Conservation (phyloP, 805 yeast genomes). For the Danielozyma ontarioensis region DNA sequence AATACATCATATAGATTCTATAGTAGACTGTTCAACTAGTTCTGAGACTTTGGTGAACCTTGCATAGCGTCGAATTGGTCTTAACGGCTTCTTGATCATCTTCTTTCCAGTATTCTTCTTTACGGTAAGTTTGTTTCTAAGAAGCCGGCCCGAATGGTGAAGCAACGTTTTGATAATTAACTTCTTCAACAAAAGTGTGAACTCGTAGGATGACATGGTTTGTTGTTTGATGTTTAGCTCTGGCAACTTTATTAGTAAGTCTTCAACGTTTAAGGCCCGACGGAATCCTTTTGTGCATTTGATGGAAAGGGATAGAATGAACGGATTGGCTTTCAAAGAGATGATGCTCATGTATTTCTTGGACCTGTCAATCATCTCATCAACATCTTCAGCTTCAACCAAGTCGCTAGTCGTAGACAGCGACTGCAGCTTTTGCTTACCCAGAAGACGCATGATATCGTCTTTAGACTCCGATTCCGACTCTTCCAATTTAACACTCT, state of each 20-base stretch:
- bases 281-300: slow-evolving; percentile 28
- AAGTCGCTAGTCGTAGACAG: slow-evolving; percentile 2
- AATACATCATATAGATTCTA: not conserved
- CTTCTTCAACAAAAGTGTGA: slow-evolving; percentile 29
- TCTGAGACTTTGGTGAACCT: slow-evolving; percentile 19
- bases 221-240: slow-evolving; percentile 24
- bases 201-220: slow-evolving; percentile 30
- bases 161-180: slow-evolving; percentile 26
- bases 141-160: slow-evolving; percentile 30
- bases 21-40: slow-evolving; percentile 5
- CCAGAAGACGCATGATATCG: not conserved
- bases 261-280: slow-evolving; percentile 32
- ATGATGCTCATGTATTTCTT: slow-evolving; percentile 66
- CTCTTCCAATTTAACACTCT: not conserved
- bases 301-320: slow-evolving; percentile 30
- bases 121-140: slow-evolving; percentile 27
- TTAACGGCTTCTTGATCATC: slow-evolving; percentile 12
- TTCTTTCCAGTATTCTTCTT: slow-evolving; percentile 8
- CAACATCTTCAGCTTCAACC: slow-evolving; percentile 10
- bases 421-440: not conserved
- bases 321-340: slow-evolving; percentile 35
- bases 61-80: slow-evolving; percentile 18
- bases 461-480: not conserved
- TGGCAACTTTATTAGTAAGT: slow-evolving; percentile 30
- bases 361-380: slow-evolving; percentile 65